Evolutionary conservation across 129 eudicot genomes (phyloP).

Genomic region (Artemisia annua): DNA sequence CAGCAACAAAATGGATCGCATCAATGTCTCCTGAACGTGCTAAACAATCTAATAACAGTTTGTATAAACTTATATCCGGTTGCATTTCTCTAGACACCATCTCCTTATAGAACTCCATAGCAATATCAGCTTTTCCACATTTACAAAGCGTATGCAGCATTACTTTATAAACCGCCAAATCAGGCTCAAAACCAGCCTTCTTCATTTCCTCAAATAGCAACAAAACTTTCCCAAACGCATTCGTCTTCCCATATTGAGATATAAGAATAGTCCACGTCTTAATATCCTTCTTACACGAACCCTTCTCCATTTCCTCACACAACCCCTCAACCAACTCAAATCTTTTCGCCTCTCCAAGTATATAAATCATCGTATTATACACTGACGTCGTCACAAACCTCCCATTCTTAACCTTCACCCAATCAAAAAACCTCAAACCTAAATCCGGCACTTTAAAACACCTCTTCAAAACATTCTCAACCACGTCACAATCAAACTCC

Average conservation of each 20-base stretch:
- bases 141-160: constrained; percentile 60
- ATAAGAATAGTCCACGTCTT: constrained; percentile 80
- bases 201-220: constrained; percentile 76
- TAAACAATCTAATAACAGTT: constrained; percentile 50
- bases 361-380: constrained; percentile 58
- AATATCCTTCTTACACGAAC: constrained; percentile 50
- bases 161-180: constrained; percentile 47
- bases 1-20: constrained; percentile 44
- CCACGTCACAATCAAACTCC: constrained; percentile 49
- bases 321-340: constrained; percentile 57
- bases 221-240: constrained; percentile 64
- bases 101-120: constrained; percentile 77
- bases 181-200: constrained; percentile 60
- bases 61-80: constrained; percentile 40
- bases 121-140: constrained; percentile 60
- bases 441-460: constrained; percentile 78
- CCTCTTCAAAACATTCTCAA: constrained; percentile 75
- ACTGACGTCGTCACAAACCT: constrained; percentile 43
- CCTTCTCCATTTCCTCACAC: constrained; percentile 63
- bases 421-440: constrained; percentile 65
- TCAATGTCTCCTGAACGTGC: constrained; percentile 47
- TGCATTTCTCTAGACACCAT: constrained; percentile 59
- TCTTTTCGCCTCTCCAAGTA: constrained; percentile 66
- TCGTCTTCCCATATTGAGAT: constrained; percentile 60
- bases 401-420: constrained; percentile 50